These are phyloP conservation scores for Ambrosia artemisiifolia DNA, from an alignment of 129 eudicot genomes.

Conservation along the genomic window DNA sequence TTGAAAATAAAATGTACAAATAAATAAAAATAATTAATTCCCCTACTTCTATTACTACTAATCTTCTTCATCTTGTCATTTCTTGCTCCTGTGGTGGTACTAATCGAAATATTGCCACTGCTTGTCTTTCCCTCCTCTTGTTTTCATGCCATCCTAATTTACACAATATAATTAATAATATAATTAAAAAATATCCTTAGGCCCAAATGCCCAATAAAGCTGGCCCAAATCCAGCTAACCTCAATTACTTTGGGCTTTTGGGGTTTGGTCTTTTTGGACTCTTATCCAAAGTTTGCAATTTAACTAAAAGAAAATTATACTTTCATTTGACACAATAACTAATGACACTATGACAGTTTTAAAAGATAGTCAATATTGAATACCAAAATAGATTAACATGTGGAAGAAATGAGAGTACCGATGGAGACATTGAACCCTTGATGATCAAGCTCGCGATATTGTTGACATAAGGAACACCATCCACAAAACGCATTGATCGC, in stretches of 20 bases:
- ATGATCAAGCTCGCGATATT: slow-evolving; percentile 47
- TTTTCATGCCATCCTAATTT: slow-evolving; percentile 44
- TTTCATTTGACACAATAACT: too few species aligned
- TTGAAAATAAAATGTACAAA: neutral
- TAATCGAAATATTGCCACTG: slow-evolving; percentile 44
- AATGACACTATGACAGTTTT: too few species aligned
- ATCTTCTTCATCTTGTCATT: slow-evolving; percentile 35
- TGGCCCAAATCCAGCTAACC: neutral
- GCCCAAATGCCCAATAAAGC: neutral
- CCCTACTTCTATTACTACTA: neutral
- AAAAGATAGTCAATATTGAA: too few species aligned
- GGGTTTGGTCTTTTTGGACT: neutral
- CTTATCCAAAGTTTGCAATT: neutral
- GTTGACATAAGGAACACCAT: slow-evolving; percentile 46
- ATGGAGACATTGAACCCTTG: slow-evolving; percentile 42
- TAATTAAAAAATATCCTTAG: neutral
- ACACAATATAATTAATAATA: neutral
- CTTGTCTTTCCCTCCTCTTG: slow-evolving; percentile 45
- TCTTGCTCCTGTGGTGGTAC: slow-evolving; percentile 50
- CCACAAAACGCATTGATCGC: slow-evolving; percentile 32
- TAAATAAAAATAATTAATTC: neutral
- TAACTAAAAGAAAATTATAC: too few species aligned
- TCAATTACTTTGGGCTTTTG: neutral
- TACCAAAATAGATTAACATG: neutral
- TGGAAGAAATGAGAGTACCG: slow-evolving; percentile 21